Evolutionary conservation across 1,139 yeast genomes (phyloP), one percentile per base, ranked within the genome.

Genomic region (Saccharomyces pastorianus): DNA sequence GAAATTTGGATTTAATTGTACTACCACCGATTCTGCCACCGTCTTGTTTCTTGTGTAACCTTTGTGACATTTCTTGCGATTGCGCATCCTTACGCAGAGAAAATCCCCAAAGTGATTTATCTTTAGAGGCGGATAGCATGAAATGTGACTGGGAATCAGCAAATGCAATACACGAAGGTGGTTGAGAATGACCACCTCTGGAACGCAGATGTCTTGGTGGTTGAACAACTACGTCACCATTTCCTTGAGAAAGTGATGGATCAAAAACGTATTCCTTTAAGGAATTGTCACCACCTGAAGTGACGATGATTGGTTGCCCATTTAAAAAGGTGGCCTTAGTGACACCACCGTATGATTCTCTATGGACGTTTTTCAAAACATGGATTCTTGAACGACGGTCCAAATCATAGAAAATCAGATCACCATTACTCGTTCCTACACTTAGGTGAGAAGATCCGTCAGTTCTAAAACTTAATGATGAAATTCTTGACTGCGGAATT

Each of bases 1-100:
- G 86, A 64, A 88, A 84, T 65, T 87, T 88, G 54, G 69, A 72
- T 62, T 71, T 67, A 54, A 69, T 66, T 3, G 73, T 68, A 48
- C 77, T 73, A 7, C 91, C 95, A 2, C 82, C 85, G 54, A 74
- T 74, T 60, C 87, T 77, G 58, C 81, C 78, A 41, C 81, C 83
- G 60, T 82, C 80, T 11, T 76, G 66, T 9, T 71, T 71, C 60
- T 80, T 82, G 27, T 82, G 82, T 32, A 79, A 72, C 62, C 86
- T 81, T 71, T 91, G 98, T 0, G 98, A 90, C 65, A 93, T 75
- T 68, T 90, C 96, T 65, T 88, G 96, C 1, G 96, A 88, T 71
- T 95, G 99, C 0, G 98, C 96, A 70, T 95, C 99, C 68, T 93
- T 93, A 63, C 98, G 80, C 54, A 93, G 75, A 0, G 98, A 91